These are phyloP conservation scores for Trifolium pratense DNA, from an alignment of 306 rosid species.

Conservation along the genomic window DNA sequence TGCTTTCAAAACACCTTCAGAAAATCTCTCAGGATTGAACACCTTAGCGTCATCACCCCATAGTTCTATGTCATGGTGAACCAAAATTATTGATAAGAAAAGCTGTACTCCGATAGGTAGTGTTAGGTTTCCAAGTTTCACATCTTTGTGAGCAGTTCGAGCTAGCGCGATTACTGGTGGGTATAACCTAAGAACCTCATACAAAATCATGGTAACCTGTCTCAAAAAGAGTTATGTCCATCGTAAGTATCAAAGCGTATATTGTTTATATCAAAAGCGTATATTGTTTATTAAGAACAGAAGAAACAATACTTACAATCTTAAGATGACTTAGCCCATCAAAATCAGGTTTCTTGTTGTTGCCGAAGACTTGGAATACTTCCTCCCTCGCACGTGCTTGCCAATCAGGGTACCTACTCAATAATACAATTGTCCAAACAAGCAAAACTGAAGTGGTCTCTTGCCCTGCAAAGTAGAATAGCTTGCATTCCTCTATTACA, in stretches of 20 bases:
- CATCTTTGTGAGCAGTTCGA: too few species aligned
- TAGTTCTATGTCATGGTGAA: too few species aligned
- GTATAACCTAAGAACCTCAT: too few species aligned
- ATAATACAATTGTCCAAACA: not conserved
- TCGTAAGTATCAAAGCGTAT: not conserved
- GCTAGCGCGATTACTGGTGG: too few species aligned
- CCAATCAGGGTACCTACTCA: not conserved
- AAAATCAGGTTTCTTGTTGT: not conserved
- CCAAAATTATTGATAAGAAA: too few species aligned
- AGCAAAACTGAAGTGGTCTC: not conserved
- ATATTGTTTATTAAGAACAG: too few species aligned
- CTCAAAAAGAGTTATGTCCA: not conserved
- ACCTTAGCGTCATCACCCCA: too few species aligned
- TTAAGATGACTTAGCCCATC: not conserved
- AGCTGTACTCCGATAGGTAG: too few species aligned
- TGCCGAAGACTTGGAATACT: not conserved
- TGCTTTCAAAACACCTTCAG: slow-evolving; percentile 45
- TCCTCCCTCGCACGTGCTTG: not conserved
- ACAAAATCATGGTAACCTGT: too few species aligned
- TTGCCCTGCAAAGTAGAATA: slow-evolving; percentile 1
- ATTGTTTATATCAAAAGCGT: not conserved
- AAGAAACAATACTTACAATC: not conserved
- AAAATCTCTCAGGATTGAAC: slow-evolving; percentile 47
- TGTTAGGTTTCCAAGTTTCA: too few species aligned
- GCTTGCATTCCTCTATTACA: not conserved